A percentile compares a stretch with the other conserved stretches of the same genome.
phyloP scores from a whole-genome alignment of 768 basidiomycete genomes.

The Dentipellis sp. region DNA sequence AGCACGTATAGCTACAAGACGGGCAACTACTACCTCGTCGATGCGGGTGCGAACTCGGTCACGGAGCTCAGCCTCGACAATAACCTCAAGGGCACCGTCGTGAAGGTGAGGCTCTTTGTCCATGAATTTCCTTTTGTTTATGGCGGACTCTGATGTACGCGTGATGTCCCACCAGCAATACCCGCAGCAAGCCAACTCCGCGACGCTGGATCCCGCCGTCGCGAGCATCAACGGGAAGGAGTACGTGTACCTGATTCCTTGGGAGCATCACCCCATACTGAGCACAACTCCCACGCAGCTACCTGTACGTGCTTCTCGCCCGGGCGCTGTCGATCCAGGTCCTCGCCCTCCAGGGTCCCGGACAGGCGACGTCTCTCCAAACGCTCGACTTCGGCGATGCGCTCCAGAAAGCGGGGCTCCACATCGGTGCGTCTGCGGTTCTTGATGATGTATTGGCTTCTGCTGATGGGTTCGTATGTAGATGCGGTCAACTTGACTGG shows the following conservation, averaged over 20 bases:
- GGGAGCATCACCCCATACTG: neutral
- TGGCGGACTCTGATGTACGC: too few relatives aligned
- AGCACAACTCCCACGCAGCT: slow-evolving; percentile 19
- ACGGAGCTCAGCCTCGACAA: slow-evolving; percentile 39
- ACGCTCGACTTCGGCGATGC: slow-evolving; percentile 22
- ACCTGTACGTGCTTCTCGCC: slow-evolving; percentile 31
- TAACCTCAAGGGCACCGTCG: slow-evolving; percentile 35
- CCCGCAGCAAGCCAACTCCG: slow-evolving; percentile 10
- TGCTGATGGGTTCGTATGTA: too few relatives aligned
- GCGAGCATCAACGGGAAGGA: slow-evolving; percentile 22
- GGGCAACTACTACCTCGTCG: slow-evolving; percentile 24
- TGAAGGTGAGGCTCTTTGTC: slow-evolving; percentile 17
- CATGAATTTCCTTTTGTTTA: too few relatives aligned
- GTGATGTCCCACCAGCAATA: slow-evolving; percentile 12
- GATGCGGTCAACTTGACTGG: too few relatives aligned
- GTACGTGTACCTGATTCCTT: slow-evolving; percentile 10
- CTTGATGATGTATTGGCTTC: too few relatives aligned
- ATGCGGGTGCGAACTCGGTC: slow-evolving; percentile 19
- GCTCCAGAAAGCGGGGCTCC: too few relatives aligned
- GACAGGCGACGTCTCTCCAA: slow-evolving; percentile 23
- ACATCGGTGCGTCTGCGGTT: too few relatives aligned
- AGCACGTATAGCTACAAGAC: slow-evolving; percentile 20
- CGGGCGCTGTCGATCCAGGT: slow-evolving; percentile 31
- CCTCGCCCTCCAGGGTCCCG: slow-evolving; percentile 28
- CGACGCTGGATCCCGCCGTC: slow-evolving; percentile 21